A percentile compares a stretch with the other conserved stretches of the same genome.
phyloP scores from a whole-genome alignment of 768 basidiomycete species.

The Jaapia argillacea region DNA sequence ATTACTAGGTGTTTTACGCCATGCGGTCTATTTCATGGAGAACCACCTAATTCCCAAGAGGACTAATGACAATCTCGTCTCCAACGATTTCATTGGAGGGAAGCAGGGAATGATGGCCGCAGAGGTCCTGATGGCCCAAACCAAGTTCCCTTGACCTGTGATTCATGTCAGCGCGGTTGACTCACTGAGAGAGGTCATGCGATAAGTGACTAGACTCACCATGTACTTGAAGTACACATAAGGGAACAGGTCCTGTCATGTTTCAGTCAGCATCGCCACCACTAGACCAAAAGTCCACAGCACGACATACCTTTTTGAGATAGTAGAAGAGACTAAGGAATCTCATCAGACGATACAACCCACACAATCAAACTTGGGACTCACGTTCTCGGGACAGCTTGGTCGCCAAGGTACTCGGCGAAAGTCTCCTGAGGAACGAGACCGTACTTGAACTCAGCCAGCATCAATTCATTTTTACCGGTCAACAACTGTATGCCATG shows the following conservation, averaged over 20 bases:
- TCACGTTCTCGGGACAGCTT: slow-evolving; percentile 65
- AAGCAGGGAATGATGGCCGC: slow-evolving; percentile 25
- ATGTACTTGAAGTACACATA: slow-evolving; percentile 69
- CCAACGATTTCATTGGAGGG: neutral
- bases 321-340: slow-evolving; percentile 65
- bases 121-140: slow-evolving; percentile 33
- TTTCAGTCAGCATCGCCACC: slow-evolving; percentile 1
- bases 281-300: neutral
- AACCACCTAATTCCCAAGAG: too few species aligned
- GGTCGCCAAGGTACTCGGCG: slow-evolving; percentile 53
- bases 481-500: slow-evolving; percentile 48
- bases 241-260: slow-evolving; percentile 43
- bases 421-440: slow-evolving; percentile 85
- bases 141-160: slow-evolving; percentile 32
- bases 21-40: too few species aligned
- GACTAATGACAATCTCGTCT: too few species aligned
- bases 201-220: slow-evolving; percentile 29
- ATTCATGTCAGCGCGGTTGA: slow-evolving; percentile 1
- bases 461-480: slow-evolving; percentile 73
- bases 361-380: slow-evolving; percentile 16
- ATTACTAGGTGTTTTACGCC: too few species aligned
- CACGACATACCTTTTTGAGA: slow-evolving; percentile 58
- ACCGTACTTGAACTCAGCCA: slow-evolving; percentile 94
- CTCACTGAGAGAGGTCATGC: neutral
- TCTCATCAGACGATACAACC: slow-evolving; percentile 39